These are phyloP conservation scores for Ascochyta rabiei DNA, from an alignment of 2,329 filamentous ascomycete species.

Conservation along the genomic window DNA sequence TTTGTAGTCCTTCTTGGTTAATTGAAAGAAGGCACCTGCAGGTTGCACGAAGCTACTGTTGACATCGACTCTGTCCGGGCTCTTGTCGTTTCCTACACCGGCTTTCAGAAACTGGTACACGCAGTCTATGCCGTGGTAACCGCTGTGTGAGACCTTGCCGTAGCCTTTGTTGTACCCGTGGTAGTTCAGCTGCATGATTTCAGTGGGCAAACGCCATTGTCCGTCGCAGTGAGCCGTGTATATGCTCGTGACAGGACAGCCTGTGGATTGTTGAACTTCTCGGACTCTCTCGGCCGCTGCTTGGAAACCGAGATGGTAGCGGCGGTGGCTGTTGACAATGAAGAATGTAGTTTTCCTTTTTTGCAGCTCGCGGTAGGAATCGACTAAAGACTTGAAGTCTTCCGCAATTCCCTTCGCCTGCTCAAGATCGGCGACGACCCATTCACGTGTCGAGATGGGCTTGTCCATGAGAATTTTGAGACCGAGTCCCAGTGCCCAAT, in stretches of 20 bases:
- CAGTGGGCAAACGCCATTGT: neutral
- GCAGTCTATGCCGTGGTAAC: conserved; percentile 1
- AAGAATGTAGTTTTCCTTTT: conserved; percentile 1
- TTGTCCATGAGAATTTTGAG: neutral
- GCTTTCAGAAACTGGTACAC: conserved; percentile 1
- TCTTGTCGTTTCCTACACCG: neutral
- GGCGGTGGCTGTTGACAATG: conserved; percentile 1
- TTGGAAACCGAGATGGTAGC: conserved; percentile 5
- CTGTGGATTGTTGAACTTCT: neutral
- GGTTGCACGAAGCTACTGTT: neutral
- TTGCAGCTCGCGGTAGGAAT: neutral
- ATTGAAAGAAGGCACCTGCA: neutral
- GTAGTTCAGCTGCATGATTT: conserved; percentile 1
- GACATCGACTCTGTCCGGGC: neutral
- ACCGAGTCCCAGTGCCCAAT: neutral
- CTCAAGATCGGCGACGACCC: neutral
- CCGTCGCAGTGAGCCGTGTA: conserved; percentile 1
- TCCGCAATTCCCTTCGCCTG: neutral
- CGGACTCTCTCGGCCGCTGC: neutral
- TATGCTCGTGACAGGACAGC: neutral
- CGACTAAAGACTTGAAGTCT: neutral
- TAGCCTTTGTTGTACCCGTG: neutral
- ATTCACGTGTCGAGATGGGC: neutral
- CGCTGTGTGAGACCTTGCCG: conserved; percentile 6
- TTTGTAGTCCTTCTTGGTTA: neutral